Evolutionary conservation across 768 basidiomycete genomes (phyloP), one percentile per base, ranked within the genome.

Genomic region (Tulasnella sp.): DNA sequence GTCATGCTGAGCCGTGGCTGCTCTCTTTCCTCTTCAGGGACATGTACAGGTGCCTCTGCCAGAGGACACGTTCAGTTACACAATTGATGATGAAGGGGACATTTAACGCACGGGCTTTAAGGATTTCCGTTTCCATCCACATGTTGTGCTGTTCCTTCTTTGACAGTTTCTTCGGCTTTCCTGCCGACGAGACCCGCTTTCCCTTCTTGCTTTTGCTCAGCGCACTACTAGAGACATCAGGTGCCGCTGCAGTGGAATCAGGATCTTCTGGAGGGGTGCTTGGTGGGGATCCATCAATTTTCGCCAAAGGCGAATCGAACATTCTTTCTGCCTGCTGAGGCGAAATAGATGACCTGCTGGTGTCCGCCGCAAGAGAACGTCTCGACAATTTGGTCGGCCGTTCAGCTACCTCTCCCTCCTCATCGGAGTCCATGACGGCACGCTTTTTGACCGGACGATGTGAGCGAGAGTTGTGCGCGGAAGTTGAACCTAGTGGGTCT

Each of bases 381-480:
- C 37, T 72, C 10, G 71, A 40, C 71, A 40, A n/a, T 72, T 40
- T 40, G 37, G 39, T 32, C 13, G 37, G 37, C 5, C 71, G 71
- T 23, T 42, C 26, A 35, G 18, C 11, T 2, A 15, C 11, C 15
- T 75, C 37, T 15, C 23, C 51, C 11, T 75, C 74, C 16, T 75
- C 46, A 13, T 75, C 74, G 2, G 74, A 75, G 23, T 75, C 74
- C 32, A 48, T 23, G 13, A 73, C 18, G 23, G 44, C 74, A 37
- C 44, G 44, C 74, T 61, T 75, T 61, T 75, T 75, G 74, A 75
- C 37, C 44, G 74, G 44, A 51, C 74, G 74, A 46, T 75, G 74
- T 0, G 55, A 40, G 9, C 46, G 29, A 4, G 61, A 32, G 26
- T 2, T 32, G 61, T 7, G 1, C 15, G 39, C 40, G 5, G 71